Evolutionary conservation across 306 rosid species (phyloP), one percentile per base, ranked within the genome.

Genomic region (Citrullus colocynthis): DNA sequence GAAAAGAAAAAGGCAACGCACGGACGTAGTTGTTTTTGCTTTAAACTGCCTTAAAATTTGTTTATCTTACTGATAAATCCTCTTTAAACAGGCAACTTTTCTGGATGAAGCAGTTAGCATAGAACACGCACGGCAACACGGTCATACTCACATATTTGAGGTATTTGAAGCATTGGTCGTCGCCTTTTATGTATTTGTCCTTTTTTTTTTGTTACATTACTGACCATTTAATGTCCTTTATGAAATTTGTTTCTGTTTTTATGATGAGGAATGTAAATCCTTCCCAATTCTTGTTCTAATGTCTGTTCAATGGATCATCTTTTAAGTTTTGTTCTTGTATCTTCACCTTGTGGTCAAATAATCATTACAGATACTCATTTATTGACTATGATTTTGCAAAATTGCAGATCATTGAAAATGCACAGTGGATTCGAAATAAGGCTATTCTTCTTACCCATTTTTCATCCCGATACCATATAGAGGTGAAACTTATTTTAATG

Each of bases 401-500:
- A 81, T 63, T 81, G 88, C 88, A 94, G 97, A 78, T 92, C 51
- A 86, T 95, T 65, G 91, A 88, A 82, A 88, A 95, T 72, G 90
- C 95, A 18, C 84, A 88, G 76, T 92, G 98, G 98, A 92, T 95
- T 79, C 91, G 97, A 81, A 95, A 90, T 86, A 95, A 95, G 85
- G 84, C 96, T 7, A 85, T 92, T 88, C 62, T 95, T 59, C 85
- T 95, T 83, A 95, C 98, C 67, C 98, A 92, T 89, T 95, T 95
- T 86, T 95, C 98, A 30, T 86, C 98, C 21, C 88, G 98, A 80
- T 95, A 95, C 83, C 90, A 75, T 80, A 5, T 90, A 78, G 98
- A 90, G 98, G 98, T 95, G 86, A 86, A 32, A 39, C 44, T 77
- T 41, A 16, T 60, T 79, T 45, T 4, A 78, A 69, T 45, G 14